Evolutionary conservation across 31 red algal genomes (phyloP), one percentile per base, ranked within the genome.

Genomic region (Endocladia muricata): DNA sequence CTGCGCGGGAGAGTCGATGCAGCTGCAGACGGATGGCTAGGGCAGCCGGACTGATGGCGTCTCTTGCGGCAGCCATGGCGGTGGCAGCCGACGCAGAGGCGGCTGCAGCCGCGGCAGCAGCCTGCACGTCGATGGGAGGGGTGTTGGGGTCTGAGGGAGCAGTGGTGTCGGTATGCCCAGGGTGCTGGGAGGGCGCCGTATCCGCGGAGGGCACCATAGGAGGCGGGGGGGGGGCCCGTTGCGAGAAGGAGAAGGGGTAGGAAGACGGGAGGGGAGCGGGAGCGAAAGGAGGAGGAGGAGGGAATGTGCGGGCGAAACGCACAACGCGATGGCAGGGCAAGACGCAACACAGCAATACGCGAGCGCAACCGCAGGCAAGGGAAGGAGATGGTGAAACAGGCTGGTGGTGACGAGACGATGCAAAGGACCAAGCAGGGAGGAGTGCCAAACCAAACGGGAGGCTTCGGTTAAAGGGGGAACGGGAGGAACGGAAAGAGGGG

Each of bases 1-100:
- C 34, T 3, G 61, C 76, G 41, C 76, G 76, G 37, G 49, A 61
- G 57, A 67, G 76, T 37, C 76, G 76, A 40, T 59, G 61, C 8
- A 79, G 51, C 29, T 35, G 30, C 23, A 79, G 76, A 33, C 61
- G 76, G 3, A 79, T 54, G 21, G 51, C 52, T 34, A 61, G 42
- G 33, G 77, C 60, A 23, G 39, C 9, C 3, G 32, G 65, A 21
- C 19, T 30, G 61, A 41, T 41, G 77, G 77, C 44, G 40, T 52
- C 54, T 3, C 11, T 23, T 4, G 34, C 19, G n/a, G 59, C 61
- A 15, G 43, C 15, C 41, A 42, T 38, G 56, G 61, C 39, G 1
- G 63, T 34, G 65, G 63, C 19, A 31, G 7, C 3, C 5, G 60
- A 38, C 36, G 23, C 4, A 2, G 32, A 40, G 74, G 37, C n/a